Base-by-base conservation (phyloP, 805 yeast species). In the Suhomyces pyralidae region DNA sequence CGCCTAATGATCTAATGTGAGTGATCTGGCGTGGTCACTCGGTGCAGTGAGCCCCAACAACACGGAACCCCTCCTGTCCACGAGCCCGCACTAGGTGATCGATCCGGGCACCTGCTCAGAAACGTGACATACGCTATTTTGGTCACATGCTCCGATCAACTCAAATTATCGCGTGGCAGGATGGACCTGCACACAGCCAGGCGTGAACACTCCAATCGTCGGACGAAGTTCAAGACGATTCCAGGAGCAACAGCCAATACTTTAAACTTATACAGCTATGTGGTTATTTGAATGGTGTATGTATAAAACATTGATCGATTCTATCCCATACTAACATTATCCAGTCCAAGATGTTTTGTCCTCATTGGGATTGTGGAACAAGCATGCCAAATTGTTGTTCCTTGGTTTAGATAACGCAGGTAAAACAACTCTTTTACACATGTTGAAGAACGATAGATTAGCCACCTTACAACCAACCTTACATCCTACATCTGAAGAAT, bases 401-500 rank as follows among this genome's bases (percentile, higher is more conserved):
- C 69, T 76, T 55, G 80, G 80, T 28, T 71, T 76, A 57, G 80
- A 76, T 60, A 76, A 76, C 56, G 80, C 80, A 34, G 80, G 80
- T 58, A 75, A 75, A 57, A 74, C 80, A 53, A 75, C 80, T 43
- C 65, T 76, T 55, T 70, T 75, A 56, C 80, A 75, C 61, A 75
- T 75, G 80, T 73, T 75, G 63, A 76, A 85, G 77, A 94, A 94
- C 68, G 99, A 94, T 74, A 86, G 99, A 76, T 82, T 94, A 76
- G 99, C 99, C 54, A 91, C 97, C 46, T 81, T 94, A 64, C 97
- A 91, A 73, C 99, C 99, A 63, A 94, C 99, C 26, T 84, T 92
- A 73, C 99, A 94, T 72, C 99, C 99, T 65, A 91, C 99, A 17
- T 90, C 97, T 24, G 99, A 94, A 74, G 99, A 94, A 71, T 82